phyloP scores from a whole-genome alignment of 140 eudicot species.

The Artemisia princeps region DNA sequence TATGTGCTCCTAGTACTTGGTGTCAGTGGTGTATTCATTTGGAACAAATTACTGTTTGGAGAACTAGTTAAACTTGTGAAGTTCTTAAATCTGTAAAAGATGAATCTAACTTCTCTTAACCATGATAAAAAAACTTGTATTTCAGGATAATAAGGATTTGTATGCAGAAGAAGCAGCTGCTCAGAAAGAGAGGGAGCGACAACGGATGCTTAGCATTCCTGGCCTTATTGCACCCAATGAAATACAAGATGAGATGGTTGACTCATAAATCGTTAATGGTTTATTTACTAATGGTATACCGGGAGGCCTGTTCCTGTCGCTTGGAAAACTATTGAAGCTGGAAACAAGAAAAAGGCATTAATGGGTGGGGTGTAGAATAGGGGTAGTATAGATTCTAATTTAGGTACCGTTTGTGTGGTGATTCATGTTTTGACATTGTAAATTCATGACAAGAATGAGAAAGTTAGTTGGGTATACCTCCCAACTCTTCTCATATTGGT shows the following conservation, averaged over 20 bases:
- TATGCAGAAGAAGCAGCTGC: conserved; percentile 98
- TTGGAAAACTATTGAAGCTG: no score
- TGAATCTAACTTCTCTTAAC: background rate
- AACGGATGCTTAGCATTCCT: conserved; percentile 74
- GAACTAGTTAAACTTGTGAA: no score
- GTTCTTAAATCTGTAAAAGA: no score
- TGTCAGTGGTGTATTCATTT: no score
- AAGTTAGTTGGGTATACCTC: conserved; percentile 12
- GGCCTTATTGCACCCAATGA: conserved; percentile 94
- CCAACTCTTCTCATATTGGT: conserved; percentile 11
- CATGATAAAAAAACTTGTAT: background rate
- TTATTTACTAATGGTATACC: conserved; percentile 18
- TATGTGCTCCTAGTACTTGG: no score
- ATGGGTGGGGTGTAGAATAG: conserved; percentile 30
- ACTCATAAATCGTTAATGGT: conserved; percentile 31
- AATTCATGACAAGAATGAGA: conserved; percentile 19
- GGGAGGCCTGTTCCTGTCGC: background rate
- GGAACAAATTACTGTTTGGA: no score
- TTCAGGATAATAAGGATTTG: conserved; percentile 93
- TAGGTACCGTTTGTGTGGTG: conserved; percentile 27
- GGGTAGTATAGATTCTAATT: conserved; percentile 23
- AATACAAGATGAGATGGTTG: conserved; percentile 92
- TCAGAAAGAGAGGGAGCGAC: conserved; percentile 75
- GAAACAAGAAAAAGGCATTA: background rate
- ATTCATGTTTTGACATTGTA: conserved; percentile 25